These are phyloP conservation scores for Ophiostoma populinum DNA, from an alignment of 2,329 filamentous ascomycete genomes.

Conservation along the genomic window DNA sequence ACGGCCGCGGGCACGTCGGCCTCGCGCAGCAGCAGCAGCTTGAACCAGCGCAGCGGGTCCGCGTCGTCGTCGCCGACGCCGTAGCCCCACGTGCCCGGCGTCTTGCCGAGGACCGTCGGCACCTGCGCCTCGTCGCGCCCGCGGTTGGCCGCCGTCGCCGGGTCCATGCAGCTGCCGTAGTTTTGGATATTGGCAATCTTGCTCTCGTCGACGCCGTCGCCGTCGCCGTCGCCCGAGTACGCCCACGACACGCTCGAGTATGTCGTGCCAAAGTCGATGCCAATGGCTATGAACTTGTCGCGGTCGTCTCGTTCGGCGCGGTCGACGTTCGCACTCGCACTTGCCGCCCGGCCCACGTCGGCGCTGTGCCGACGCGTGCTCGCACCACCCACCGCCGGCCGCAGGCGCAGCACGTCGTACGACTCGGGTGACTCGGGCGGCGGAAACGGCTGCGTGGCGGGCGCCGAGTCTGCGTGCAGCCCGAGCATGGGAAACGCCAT, in stretches of 20 bases:
- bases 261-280: conserved; percentile 11
- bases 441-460: too few relatives aligned
- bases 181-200: too few relatives aligned
- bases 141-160: too few relatives aligned
- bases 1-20: conserved; percentile 7
- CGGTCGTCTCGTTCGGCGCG: too few relatives aligned
- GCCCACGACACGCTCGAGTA: conserved; percentile 10
- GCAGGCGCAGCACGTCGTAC: too few relatives aligned
- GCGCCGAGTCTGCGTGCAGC: too few relatives aligned
- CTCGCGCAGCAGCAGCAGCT: conserved; percentile 10
- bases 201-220: conserved; percentile 4
- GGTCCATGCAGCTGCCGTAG: neutral
- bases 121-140: conserved; percentile 7
- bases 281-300: conserved; percentile 6
- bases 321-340: too few relatives aligned
- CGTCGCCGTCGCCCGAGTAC: conserved; percentile 2
- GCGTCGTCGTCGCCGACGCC: neutral
- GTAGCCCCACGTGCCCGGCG: conserved; percentile 5
- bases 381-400: too few relatives aligned
- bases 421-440: too few relatives aligned
- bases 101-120: conserved; percentile 7
- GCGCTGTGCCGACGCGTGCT: too few relatives aligned
- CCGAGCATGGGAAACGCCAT: too few relatives aligned
- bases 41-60: conserved; percentile 9
- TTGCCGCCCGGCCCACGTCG: too few relatives aligned